Percentiles rank a stretch among this genome's conserved stretches.
Conservation (phyloP, 352 stramenopile species). For the Phytopythium montanum region DNA sequence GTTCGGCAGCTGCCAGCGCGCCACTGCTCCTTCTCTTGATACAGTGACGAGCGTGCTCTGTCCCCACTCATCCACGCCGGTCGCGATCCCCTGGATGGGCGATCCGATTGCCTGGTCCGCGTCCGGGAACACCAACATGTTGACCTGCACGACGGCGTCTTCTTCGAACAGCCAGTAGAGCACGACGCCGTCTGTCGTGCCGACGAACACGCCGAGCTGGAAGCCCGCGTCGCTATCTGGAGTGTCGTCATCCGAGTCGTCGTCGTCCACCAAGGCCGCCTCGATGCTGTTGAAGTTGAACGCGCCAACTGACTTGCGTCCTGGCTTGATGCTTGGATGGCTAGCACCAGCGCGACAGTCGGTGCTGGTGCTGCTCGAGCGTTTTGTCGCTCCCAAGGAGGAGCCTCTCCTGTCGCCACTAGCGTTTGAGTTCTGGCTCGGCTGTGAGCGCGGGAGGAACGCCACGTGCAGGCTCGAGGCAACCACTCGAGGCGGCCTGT, state of each 20-base stretch:
- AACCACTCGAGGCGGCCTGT: constrained; percentile 42
- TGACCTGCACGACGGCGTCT: constrained; percentile 58
- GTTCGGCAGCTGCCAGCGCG: constrained; percentile 67
- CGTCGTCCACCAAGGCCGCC: constrained; percentile 28
- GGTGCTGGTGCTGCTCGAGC: constrained; percentile 19
- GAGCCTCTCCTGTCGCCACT: not conserved
- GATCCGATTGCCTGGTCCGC: constrained; percentile 13
- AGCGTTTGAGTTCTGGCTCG: constrained; percentile 58
- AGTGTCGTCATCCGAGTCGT: constrained; percentile 20
- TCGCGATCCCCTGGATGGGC: constrained; percentile 57
- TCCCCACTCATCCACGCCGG: constrained; percentile 72
- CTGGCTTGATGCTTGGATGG: not conserved
- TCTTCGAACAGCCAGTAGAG: constrained; percentile 73
- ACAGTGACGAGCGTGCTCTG: constrained; percentile 69
- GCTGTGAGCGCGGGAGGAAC: constrained; percentile 54
- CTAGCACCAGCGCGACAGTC: not conserved
- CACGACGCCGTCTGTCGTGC: constrained; percentile 57
- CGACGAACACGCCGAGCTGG: constrained; percentile 69
- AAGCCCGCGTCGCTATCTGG: constrained; percentile 10
- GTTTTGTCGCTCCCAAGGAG: not conserved
- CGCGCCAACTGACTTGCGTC: not conserved
- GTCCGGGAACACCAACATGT: constrained; percentile 47
- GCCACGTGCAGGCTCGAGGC: constrained; percentile 61
- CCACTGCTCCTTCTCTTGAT: constrained; percentile 45
- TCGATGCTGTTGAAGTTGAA: not conserved